phyloP scores from a whole-genome alignment of 139 green algal genomes.

The Chlamydomonas urium region DNA sequence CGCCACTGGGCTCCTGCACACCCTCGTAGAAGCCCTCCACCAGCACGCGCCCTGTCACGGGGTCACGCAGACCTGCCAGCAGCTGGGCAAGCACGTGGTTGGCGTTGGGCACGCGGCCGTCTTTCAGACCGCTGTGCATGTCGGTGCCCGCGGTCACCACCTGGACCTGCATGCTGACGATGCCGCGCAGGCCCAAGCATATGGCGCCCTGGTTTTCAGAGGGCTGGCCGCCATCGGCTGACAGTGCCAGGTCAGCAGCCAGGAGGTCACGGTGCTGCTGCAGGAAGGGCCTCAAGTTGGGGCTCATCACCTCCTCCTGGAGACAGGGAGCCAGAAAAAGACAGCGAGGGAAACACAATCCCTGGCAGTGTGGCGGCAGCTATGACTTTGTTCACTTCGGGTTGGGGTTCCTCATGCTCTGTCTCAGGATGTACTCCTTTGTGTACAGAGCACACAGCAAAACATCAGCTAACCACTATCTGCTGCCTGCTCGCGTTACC shows the following conservation, averaged over 20 bases:
- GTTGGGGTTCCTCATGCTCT: too few relatives aligned
- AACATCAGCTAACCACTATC: too few relatives aligned
- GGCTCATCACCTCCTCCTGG: conserved; percentile 41
- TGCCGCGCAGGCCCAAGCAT: too few relatives aligned
- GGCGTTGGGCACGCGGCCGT: conserved; percentile 61
- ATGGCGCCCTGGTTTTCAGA: conserved; percentile 25
- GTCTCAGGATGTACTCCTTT: too few relatives aligned
- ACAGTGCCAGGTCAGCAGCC: conserved; percentile 46
- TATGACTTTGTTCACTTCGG: too few relatives aligned
- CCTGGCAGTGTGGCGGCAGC: too few relatives aligned
- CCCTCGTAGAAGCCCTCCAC: conserved; percentile 68
- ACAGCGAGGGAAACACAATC: too few relatives aligned
- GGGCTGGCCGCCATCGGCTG: conserved; percentile 60
- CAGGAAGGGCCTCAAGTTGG: conserved; percentile 44
- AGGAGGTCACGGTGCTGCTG: conserved; percentile 34
- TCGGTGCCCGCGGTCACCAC: background rate
- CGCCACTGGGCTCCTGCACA: conserved; percentile 27
- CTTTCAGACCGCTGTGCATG: conserved; percentile 44
- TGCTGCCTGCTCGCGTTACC: too few relatives aligned
- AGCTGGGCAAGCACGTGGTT: conserved; percentile 45
- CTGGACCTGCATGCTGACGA: background rate
- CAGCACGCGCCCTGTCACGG: conserved; percentile 24
- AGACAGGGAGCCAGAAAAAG: too few relatives aligned
- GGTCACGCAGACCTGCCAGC: conserved; percentile 37
- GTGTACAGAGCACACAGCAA: too few relatives aligned